Base-by-base conservation (phyloP, 1,139 yeast species). In the Geotrichum klebahnii region DNA sequence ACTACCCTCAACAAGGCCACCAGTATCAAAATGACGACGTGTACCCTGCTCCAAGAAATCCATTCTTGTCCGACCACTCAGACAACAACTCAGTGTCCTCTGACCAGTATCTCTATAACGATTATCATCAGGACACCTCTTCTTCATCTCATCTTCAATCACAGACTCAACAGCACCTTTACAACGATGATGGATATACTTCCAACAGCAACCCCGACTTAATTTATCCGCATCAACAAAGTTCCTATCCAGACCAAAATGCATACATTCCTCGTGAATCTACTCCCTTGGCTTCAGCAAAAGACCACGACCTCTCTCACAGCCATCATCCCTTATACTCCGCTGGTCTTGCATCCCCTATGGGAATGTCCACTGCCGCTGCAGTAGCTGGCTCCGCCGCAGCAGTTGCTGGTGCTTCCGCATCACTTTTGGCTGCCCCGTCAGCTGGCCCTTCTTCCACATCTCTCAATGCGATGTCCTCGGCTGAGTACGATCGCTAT, bases 401-500 rank as follows among this genome's bases (percentile, higher is more conserved):
- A 9, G 54, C 48, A 6, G 46, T 43, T 3, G 46, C 53, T n/a
- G 51, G 48, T 23, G 49, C 52, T 3, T 23, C 46, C 16, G 46
- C 49, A 2, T 29, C 47, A 2, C 32, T 46, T 10, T 29, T 49
- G 23, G 41, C 44, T 9, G n/a, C n/a, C n/a, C 33, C 51, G 10
- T 29, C 46, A 6, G 41, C 50, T 3, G 35, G 41, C 23, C 54
- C 51, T 9, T 49, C 55, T 1, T 44, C 50, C 2, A 17, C 54
- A 10, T 48, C 53, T 5, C 52, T 53, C 17, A 37, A 42, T 9
- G 63, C 57, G 33, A 51, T 60, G 57, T 56, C 55, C 26, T 58
- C 69, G 9, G 55, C 60, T 9, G 71, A 67, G 48, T 66, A 63
- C 47, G 72, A 68, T 58, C 60, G 72, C 40, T 68, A 68, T 54